Evolutionary conservation across 768 basidiomycete genomes (phyloP).

Genomic region (Phanerochaete carnosa): DNA sequence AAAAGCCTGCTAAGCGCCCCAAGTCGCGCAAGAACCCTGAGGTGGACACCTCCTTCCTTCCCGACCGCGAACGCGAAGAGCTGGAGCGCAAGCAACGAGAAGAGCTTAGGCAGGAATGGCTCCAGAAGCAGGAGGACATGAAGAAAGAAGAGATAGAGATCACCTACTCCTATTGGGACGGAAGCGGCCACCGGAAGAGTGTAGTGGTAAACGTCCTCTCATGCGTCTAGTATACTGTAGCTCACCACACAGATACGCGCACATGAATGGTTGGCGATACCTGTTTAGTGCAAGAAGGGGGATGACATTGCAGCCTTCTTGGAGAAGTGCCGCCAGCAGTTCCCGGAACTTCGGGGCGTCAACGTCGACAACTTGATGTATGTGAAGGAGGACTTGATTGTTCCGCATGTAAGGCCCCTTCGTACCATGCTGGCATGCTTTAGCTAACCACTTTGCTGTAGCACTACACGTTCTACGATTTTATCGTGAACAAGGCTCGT

Average conservation of each 20-base stretch:
- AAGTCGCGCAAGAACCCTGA: slow-evolving; percentile 93
- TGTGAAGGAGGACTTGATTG: slow-evolving; percentile 97
- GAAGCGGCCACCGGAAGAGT: slow-evolving; percentile 92
- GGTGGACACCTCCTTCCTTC: slow-evolving; percentile 97
- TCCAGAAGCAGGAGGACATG: slow-evolving; percentile 64
- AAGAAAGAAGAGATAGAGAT: slow-evolving; percentile 82
- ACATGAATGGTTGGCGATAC: slow-evolving; percentile 5
- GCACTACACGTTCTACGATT: slow-evolving; percentile 99
- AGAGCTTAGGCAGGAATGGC: slow-evolving; percentile 85
- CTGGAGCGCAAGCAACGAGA: slow-evolving; percentile 87
- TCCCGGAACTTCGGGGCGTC: slow-evolving; percentile 86
- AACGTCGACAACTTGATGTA: slow-evolving; percentile 98
- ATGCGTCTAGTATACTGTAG: background rate
- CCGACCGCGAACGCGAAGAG: slow-evolving; percentile 96
- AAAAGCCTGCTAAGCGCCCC: slow-evolving; percentile 58
- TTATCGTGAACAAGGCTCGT: slow-evolving; percentile 96
- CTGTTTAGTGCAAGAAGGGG: slow-evolving; percentile 89
- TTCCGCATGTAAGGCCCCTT: slow-evolving; percentile 76
- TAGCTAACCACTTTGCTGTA: slow-evolving; percentile 28
- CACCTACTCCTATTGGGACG: slow-evolving; percentile 98
- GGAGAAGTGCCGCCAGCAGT: slow-evolving; percentile 90
- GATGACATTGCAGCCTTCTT: slow-evolving; percentile 85
- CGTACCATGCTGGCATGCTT: background rate
- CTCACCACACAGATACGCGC: slow-evolving; percentile 23
- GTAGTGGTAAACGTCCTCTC: slow-evolving; percentile 61